Evolutionary conservation across 352 stramenopile genomes (phyloP).

Genomic region (Phytophthora megakarya): DNA sequence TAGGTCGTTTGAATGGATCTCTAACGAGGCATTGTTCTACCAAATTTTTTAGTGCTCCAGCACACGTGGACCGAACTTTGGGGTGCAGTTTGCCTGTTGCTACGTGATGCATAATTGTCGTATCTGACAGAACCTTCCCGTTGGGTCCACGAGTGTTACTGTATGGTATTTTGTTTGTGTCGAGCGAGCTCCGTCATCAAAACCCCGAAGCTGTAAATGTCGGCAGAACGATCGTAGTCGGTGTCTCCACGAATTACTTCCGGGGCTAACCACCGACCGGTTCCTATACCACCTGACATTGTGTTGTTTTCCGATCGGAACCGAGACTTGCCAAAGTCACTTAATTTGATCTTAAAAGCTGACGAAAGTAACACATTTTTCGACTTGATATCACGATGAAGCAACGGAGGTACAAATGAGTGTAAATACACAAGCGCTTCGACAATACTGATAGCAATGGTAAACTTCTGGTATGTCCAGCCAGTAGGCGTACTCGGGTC

Average conservation of each 20-base stretch:
- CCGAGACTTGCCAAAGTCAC: conserved; percentile 32
- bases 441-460: conserved; percentile 40
- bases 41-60: conserved; percentile 6
- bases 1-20: conserved; percentile 8
- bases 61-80: conserved; percentile 6
- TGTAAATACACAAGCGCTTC: conserved; percentile 51
- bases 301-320: conserved; percentile 29
- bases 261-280: conserved; percentile 55
- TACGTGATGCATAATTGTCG: conserved; percentile 52
- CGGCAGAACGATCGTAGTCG: conserved; percentile 46
- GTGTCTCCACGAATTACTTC: conserved; percentile 54
- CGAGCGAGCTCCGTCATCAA: conserved; percentile 50
- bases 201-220: conserved; percentile 62
- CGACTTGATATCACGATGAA: conserved; percentile 65
- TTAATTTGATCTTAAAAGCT: conserved; percentile 30
- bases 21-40: conserved; percentile 12
- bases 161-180: conserved; percentile 47
- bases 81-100: conserved; percentile 34
- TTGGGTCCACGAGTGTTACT: conserved; percentile 30
- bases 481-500: not conserved
- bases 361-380: conserved; percentile 48
- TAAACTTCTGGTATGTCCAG: conserved; percentile 32
- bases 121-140: conserved; percentile 49
- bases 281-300: conserved; percentile 51
- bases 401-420: conserved; percentile 35